Conservation (phyloP, 2,329 filamentous ascomycete species). For the Fusarium mangiferae region DNA sequence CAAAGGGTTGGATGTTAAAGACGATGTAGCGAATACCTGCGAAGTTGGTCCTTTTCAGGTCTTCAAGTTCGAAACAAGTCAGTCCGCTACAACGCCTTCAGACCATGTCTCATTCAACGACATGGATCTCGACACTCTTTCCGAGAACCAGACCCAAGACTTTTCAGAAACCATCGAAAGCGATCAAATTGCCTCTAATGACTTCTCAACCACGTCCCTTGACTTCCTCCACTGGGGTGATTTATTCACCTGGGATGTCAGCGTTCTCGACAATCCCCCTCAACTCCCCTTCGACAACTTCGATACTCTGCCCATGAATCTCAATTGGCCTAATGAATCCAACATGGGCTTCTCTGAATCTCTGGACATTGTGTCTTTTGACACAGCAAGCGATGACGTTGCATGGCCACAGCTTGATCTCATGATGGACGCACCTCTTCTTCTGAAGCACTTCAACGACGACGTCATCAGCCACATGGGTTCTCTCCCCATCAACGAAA, state of each 20-base stretch:
- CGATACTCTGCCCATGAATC: constrained; percentile 4
- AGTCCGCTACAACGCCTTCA: constrained; percentile 1
- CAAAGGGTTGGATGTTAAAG: constrained; percentile 4
- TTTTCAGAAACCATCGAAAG: constrained; percentile 1
- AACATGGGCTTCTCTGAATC: constrained; percentile 12
- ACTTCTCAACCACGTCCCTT: not conserved
- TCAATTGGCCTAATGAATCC: constrained; percentile 22
- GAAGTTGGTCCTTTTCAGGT: constrained; percentile 32
- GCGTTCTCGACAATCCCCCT: constrained; percentile 29
- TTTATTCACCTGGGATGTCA: constrained; percentile 38
- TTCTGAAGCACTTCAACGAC: constrained; percentile 37
- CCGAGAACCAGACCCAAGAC: constrained; percentile 2
- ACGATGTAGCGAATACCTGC: not conserved
- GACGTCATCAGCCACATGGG: constrained; percentile 40
- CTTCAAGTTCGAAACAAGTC: constrained; percentile 27
- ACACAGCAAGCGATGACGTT: not conserved
- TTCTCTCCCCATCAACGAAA: constrained; percentile 37
- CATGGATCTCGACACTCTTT: constrained; percentile 20
- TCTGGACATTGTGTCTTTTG: constrained; percentile 1
- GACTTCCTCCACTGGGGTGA: constrained; percentile 38
- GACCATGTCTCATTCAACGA: constrained; percentile 14
- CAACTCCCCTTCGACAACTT: constrained; percentile 14
- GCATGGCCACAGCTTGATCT: constrained; percentile 36
- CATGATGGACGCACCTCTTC: constrained; percentile 23
- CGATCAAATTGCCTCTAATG: not conserved